Conservation (phyloP, 1,284 basidiomycete genomes). For the Mycena sp. region DNA sequence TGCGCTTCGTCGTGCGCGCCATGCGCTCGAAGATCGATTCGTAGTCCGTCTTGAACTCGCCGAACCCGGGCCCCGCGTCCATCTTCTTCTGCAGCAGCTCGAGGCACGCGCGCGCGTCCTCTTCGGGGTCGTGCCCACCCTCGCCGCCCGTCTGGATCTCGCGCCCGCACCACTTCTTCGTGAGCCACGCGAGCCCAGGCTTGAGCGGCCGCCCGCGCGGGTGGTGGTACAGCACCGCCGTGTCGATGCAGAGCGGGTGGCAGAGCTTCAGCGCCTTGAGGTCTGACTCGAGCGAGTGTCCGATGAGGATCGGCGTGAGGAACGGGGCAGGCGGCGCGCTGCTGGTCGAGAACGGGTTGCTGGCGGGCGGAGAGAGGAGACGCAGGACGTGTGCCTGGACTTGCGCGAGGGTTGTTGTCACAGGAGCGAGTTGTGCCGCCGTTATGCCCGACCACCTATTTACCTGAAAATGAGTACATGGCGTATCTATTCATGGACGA, state of each 20-base stretch:
- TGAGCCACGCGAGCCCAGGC: slow-evolving; percentile 92
- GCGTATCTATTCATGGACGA: neutral
- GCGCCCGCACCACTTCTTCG: slow-evolving; percentile 87
- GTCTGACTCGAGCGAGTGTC: slow-evolving; percentile 94
- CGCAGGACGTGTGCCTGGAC: slow-evolving; percentile 78
- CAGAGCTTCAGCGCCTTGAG: slow-evolving; percentile 84
- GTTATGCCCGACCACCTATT: slow-evolving; percentile 92
- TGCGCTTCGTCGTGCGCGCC: slow-evolving; percentile 57
- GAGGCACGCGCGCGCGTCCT: slow-evolving; percentile 88
- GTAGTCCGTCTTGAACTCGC: slow-evolving; percentile 84
- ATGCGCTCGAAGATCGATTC: slow-evolving; percentile 91
- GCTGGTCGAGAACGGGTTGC: slow-evolving; percentile 51
- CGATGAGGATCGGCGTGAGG: slow-evolving; percentile 86
- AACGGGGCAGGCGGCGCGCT: slow-evolving; percentile 48
- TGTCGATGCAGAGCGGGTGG: slow-evolving; percentile 89
- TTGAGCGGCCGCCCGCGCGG: slow-evolving; percentile 91
- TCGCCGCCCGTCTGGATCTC: slow-evolving; percentile 85
- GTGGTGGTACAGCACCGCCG: slow-evolving; percentile 88
- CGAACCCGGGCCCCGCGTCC: slow-evolving; percentile 82
- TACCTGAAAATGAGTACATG: neutral
- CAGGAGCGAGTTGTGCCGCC: slow-evolving; percentile 67
- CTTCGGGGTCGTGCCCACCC: slow-evolving; percentile 90
- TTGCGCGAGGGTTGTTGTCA: slow-evolving; percentile 79
- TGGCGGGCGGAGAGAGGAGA: slow-evolving; percentile 60
- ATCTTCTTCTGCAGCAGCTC: slow-evolving; percentile 87